phyloP scores from a whole-genome alignment of 768 basidiomycete genomes.

The Clitopilus hobsonii region DNA sequence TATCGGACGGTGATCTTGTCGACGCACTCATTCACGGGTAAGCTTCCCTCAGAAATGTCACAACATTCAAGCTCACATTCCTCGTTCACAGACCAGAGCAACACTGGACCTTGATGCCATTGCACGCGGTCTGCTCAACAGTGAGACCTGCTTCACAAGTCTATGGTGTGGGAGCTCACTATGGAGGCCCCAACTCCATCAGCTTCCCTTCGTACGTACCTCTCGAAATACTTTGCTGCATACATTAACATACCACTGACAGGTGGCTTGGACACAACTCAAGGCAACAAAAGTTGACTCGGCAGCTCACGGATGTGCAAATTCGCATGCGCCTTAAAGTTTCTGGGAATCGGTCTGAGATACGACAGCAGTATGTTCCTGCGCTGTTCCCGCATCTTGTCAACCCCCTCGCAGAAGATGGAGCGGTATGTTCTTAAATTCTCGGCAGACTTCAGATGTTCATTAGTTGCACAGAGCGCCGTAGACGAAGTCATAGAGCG shows the following conservation, averaged over 20 bases:
- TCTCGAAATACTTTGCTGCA: conserved; percentile 1
- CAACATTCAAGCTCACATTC: conserved; percentile 2
- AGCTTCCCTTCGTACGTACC: conserved; percentile 77
- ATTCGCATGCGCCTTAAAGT: conserved; percentile 93
- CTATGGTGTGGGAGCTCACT: conserved; percentile 69
- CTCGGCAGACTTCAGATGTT: conserved; percentile 1
- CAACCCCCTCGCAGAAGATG: conserved; percentile 68
- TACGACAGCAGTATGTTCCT: conserved; percentile 88
- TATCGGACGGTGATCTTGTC: conserved; percentile 93
- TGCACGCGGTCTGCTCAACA: conserved; percentile 88
- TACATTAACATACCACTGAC: neutral
- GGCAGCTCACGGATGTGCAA: conserved; percentile 86
- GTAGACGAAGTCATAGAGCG: conserved; percentile 77
- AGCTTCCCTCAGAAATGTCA: conserved; percentile 7
- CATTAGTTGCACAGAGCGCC: conserved; percentile 47
- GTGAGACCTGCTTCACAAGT: conserved; percentile 82
- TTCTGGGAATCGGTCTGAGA: conserved; percentile 85
- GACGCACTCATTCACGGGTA: conserved; percentile 94
- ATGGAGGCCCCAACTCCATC: conserved; percentile 62
- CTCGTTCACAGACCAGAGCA: conserved; percentile 69
- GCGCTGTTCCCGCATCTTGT: conserved; percentile 81
- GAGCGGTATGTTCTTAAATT: conserved; percentile 43
- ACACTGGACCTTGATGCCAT: conserved; percentile 93
- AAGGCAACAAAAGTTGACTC: conserved; percentile 75
- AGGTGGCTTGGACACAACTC: conserved; percentile 99